phyloP scores from a whole-genome alignment of 148 eudicot species.

The Camellia sinensis region DNA sequence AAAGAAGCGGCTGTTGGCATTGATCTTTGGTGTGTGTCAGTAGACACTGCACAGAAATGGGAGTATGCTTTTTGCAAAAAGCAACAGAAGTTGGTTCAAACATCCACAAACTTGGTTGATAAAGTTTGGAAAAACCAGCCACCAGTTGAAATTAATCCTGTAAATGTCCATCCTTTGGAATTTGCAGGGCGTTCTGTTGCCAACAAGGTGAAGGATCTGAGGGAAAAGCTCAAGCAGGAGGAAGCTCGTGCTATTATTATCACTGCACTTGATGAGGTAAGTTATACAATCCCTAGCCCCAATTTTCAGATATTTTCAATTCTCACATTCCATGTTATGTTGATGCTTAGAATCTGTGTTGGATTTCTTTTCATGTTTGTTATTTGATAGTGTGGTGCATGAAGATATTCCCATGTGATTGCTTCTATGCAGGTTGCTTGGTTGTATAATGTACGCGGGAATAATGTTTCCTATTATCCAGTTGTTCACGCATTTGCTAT shows the following conservation, averaged over 20 bases:
- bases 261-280: slow-evolving; percentile 82
- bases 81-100: slow-evolving; percentile 69
- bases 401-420: slow-evolving; percentile 12
- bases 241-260: slow-evolving; percentile 68
- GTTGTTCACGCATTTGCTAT: slow-evolving; percentile 93
- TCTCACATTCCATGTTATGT: slow-evolving; percentile 5
- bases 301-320: not conserved
- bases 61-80: slow-evolving; percentile 71
- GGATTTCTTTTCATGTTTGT: not conserved
- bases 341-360: not conserved
- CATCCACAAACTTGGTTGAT: slow-evolving; percentile 75
- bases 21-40: slow-evolving; percentile 91
- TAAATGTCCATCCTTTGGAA: slow-evolving; percentile 62
- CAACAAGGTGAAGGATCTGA: slow-evolving; percentile 76
- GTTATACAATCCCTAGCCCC: not conserved
- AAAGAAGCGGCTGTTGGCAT: slow-evolving; percentile 74
- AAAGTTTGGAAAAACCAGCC: slow-evolving; percentile 84
- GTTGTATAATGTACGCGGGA: slow-evolving; percentile 86
- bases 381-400: not conserved
- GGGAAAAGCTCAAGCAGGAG: slow-evolving; percentile 61
- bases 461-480: slow-evolving; percentile 83
- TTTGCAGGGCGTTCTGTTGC: slow-evolving; percentile 79
- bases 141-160: slow-evolving; percentile 55
- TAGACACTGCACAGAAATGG: slow-evolving; percentile 94
- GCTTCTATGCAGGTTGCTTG: slow-evolving; percentile 78